Conservation (phyloP, 352 stramenopile genomes). For the Phytophthora agathidicida region DNA sequence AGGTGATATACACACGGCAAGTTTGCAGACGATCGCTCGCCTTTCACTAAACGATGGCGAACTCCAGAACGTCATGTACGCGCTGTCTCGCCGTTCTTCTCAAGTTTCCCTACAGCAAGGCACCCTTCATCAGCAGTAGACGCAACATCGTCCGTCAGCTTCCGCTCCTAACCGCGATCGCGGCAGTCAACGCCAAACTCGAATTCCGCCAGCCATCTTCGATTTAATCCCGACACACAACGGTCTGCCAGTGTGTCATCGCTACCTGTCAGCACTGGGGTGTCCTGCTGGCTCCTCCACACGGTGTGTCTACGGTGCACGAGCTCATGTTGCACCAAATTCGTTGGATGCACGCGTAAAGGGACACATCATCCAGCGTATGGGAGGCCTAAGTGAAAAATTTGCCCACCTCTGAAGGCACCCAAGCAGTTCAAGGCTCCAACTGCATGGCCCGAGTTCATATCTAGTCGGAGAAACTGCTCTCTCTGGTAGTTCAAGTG, state of each 20-base stretch:
- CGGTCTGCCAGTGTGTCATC: background rate
- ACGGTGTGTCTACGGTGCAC: constrained; percentile 1
- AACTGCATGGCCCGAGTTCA: constrained; percentile 4
- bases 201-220: constrained; percentile 3
- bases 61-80: constrained; percentile 13
- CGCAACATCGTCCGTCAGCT: background rate
- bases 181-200: constrained; percentile 1
- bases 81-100: background rate
- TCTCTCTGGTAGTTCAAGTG: background rate
- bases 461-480: background rate
- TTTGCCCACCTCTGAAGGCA: constrained; percentile 15
- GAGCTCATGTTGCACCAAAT: constrained; percentile 1
- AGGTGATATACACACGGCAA: constrained; percentile 3
- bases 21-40: background rate
- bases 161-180: background rate
- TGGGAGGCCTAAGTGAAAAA: constrained; percentile 5
- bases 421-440: constrained; percentile 6
- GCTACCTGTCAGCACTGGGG: background rate
- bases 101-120: background rate
- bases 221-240: background rate
- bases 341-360: constrained; percentile 10
- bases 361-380: constrained; percentile 14
- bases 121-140: background rate
- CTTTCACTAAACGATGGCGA: constrained; percentile 19
- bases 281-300: constrained; percentile 3